A percentile compares a stretch with the other conserved stretches of the same genome.
phyloP scores from a whole-genome alignment of 192 early-diverging fungal genomes.

The Thamnidium elegans region DNA sequence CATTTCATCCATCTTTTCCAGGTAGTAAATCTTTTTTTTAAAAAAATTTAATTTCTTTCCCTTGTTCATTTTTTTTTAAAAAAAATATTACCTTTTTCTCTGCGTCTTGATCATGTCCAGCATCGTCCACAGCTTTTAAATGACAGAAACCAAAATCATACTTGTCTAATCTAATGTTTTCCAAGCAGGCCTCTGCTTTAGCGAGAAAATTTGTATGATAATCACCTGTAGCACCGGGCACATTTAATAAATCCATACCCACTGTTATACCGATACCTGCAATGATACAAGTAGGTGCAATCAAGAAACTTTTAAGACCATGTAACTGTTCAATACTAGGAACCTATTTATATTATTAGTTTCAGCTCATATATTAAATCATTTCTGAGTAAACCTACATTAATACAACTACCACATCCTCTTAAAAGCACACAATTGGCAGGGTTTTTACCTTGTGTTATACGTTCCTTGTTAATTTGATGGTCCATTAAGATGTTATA shows the following conservation, averaged over 20 bases:
- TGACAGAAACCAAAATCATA: constrained; percentile 40
- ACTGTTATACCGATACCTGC: constrained; percentile 35
- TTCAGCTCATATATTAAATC: background rate
- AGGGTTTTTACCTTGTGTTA: constrained; percentile 18
- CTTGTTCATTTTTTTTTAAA: background rate
- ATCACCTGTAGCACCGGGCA: constrained; percentile 34
- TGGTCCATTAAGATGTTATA: constrained; percentile 12
- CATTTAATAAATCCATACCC: constrained; percentile 32
- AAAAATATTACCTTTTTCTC: constrained; percentile 21
- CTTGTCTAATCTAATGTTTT: background rate
- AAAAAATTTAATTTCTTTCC: background rate
- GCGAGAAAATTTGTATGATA: constrained; percentile 29
- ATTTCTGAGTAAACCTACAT: constrained; percentile 10
- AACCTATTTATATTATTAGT: constrained; percentile 7
- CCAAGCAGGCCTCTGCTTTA: constrained; percentile 23
- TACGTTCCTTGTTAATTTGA: constrained; percentile 26
- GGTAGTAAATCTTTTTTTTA: constrained; percentile 1
- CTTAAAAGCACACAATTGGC: constrained; percentile 36
- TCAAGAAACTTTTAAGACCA: constrained; percentile 26
- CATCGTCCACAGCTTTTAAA: constrained; percentile 39
- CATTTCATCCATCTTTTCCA: constrained; percentile 21
- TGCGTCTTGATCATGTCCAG: constrained; percentile 31
- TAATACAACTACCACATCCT: constrained; percentile 34
- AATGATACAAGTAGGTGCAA: constrained; percentile 39
- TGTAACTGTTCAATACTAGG: constrained; percentile 27